A percentile compares a stretch with the other conserved stretches of the same genome.
Evolutionary conservation across 2,329 filamentous ascomycete species (phyloP).

Genomic region (Colletotrichum sp.): DNA sequence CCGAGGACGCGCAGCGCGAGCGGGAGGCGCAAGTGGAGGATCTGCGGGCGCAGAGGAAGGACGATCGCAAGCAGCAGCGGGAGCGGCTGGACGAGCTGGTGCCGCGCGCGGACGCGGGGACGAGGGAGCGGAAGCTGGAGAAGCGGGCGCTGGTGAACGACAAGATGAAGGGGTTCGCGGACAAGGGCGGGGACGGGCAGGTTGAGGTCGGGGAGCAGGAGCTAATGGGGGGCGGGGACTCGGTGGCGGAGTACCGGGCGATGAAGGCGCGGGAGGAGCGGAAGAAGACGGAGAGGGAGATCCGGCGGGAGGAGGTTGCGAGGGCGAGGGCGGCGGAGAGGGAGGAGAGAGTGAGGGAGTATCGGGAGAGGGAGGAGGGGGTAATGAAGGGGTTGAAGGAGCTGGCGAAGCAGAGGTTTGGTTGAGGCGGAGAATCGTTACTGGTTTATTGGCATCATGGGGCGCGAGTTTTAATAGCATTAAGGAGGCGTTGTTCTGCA

Average conservation of each 20-base stretch:
- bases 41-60: slow-evolving; percentile 65
- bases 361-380: slow-evolving; percentile 78
- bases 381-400: slow-evolving; percentile 83
- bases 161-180: slow-evolving; percentile 74
- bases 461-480: not conserved
- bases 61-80: slow-evolving; percentile 70
- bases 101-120: slow-evolving; percentile 83
- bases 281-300: slow-evolving; percentile 84
- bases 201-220: slow-evolving; percentile 73
- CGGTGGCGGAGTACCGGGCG: slow-evolving; percentile 71
- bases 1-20: slow-evolving; percentile 56
- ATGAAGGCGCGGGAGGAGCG: slow-evolving; percentile 68
- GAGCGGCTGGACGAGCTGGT: slow-evolving; percentile 80
- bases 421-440: slow-evolving; percentile 33
- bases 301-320: slow-evolving; percentile 80
- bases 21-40: slow-evolving; percentile 49
- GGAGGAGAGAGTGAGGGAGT: slow-evolving; percentile 74
- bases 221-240: slow-evolving; percentile 75
- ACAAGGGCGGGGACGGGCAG: slow-evolving; percentile 44
- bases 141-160: slow-evolving; percentile 78
- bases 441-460: not conserved
- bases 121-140: slow-evolving; percentile 83
- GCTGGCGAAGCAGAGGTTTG: slow-evolving; percentile 81
- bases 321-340: slow-evolving; percentile 79
- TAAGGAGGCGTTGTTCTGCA: not conserved